Evolutionary conservation across 2,329 filamentous ascomycete genomes (phyloP), one percentile per base, ranked within the genome.

Genomic region (Sarocladium oryzae): DNA sequence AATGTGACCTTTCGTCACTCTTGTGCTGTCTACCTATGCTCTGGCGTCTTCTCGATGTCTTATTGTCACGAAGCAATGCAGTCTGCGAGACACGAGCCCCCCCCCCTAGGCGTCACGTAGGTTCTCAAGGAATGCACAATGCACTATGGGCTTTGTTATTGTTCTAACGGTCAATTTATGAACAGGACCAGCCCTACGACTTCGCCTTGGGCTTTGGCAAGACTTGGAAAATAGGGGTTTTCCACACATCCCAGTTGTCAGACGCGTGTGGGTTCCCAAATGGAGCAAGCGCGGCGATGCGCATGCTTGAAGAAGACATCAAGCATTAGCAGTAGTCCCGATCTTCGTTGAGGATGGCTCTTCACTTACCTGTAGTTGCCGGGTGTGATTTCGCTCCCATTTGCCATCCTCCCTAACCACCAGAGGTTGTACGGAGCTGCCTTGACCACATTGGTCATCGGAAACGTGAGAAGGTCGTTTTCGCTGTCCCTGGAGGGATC

Each of bases 391-490:
- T 53, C 49, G 7, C 30, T 51, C 11, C 54, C 52, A 13, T 55
- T 55, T 9, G 52, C 52, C 16, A 55, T 23, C 21, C 48, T 51
- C 7, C 54, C 54, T 9, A 55, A 38, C 54, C 54, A 55, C 52
- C 52, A 48, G 20, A 51, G 24, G 36, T 48, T 30, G 28, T 48
- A 48, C 15, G 43, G 43, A 30, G 43, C 24, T 3, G 43, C n/a
- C 43, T 33, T 48, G 28, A 48, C 43, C 26, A 48, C 21, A 20
- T 23, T 30, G 6, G 8, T 32, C 43, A 48, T 32, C n/a, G 43
- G 43, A 20, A 48, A 48, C 4, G 24, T 21, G 16, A 21, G 21
- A 18, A 51, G n/a, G n/a, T 33, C 49, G 16, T 41, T 26, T 16
- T 33, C 28, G 24, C 37, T 41, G 37, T 33, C 49, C 20, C 16